Base-by-base conservation (phyloP, 805 yeast genomes). In the Starmerella stellata region DNA sequence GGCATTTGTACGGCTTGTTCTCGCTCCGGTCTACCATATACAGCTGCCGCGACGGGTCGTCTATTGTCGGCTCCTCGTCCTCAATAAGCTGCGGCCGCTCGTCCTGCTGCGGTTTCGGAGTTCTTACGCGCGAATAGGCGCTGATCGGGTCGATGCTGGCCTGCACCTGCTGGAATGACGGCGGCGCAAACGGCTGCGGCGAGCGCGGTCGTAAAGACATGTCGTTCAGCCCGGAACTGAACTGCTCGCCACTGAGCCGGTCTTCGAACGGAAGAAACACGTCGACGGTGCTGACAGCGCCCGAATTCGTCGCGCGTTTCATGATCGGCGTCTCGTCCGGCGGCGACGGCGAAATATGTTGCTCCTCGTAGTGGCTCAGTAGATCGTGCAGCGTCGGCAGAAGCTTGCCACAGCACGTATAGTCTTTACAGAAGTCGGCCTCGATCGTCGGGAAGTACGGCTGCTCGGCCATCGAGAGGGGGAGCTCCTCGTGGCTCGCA, bases 391-490 rank as follows among this genome's bases (percentile, higher is more conserved):
- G 64, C 11, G 94, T 85, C 24, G 96, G 96, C 44, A 90, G 67
- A 32, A 77, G 64, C 54, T 79, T 78, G 21, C 96, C 98, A 62
- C 98, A 90, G 61, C 98, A 90, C 37, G 82, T 74, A 60, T 90
- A 90, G 62, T 90, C 98, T 58, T 79, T 80, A 59, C 98, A 90
- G 60, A 87, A 90, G 57, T 85, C 85, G 8, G 94, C 93, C 59
- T 87, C 98, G 42, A 87, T 65, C 52, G 80, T 81, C 16, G 96
- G 95, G 44, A 90, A 66, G 56, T 87, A 90, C 28, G 66, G 62
- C 35, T 27, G 25, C 34, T 11, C 25, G 34, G 19, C 35, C n/a
- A 29, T 21, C 11, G 9, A 4, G 7, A 16, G 27, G 8, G 19
- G 18, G 8, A 21, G 7, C 16, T 32, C 35, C 11, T 32, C 35